A percentile compares a stretch with the other conserved stretches of the same genome.
Conservation (phyloP, 495 filamentous ascomycete species). For the Choiromyces venosus region DNA sequence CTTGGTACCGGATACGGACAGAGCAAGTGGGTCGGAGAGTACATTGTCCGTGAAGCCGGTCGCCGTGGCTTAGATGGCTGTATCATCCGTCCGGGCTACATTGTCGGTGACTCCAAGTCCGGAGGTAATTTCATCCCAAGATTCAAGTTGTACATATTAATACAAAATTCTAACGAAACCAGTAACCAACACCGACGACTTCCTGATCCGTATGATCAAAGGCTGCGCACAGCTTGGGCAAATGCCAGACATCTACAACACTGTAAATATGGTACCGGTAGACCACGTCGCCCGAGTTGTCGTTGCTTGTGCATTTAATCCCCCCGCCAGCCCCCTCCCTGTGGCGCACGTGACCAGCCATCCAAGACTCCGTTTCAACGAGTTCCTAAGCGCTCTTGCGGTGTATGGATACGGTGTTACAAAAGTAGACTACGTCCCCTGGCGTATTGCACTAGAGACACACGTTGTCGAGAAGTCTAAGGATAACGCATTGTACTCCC, state of each 20-base stretch:
- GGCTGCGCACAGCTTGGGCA: constrained; percentile 74
- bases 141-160: background rate
- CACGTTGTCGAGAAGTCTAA: constrained; percentile 43
- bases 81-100: constrained; percentile 80
- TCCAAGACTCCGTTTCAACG: constrained; percentile 71
- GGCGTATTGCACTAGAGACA: constrained; percentile 44
- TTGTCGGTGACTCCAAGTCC: constrained; percentile 66
- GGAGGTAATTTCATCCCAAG: constrained; percentile 45
- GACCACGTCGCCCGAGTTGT: constrained; percentile 75
- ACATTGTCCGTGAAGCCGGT: constrained; percentile 75
- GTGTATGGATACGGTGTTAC: constrained; percentile 71
- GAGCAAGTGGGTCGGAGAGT: constrained; percentile 78
- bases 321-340: constrained; percentile 50
- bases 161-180: constrained; percentile 1
- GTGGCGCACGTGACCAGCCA: constrained; percentile 77
- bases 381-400: constrained; percentile 66
- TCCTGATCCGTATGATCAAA: constrained; percentile 82
- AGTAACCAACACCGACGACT: constrained; percentile 81
- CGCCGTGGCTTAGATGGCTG: constrained; percentile 66
- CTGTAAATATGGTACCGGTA: constrained; percentile 86
- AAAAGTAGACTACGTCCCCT: constrained; percentile 57
- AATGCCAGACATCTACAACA: constrained; percentile 75
- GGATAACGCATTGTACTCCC: constrained; percentile 36
- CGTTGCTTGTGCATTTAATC: constrained; percentile 63
- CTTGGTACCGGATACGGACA: constrained; percentile 87